Evolutionary conservation across 2,329 filamentous ascomycete genomes (phyloP).

Genomic region (Seiridium cupressi): DNA sequence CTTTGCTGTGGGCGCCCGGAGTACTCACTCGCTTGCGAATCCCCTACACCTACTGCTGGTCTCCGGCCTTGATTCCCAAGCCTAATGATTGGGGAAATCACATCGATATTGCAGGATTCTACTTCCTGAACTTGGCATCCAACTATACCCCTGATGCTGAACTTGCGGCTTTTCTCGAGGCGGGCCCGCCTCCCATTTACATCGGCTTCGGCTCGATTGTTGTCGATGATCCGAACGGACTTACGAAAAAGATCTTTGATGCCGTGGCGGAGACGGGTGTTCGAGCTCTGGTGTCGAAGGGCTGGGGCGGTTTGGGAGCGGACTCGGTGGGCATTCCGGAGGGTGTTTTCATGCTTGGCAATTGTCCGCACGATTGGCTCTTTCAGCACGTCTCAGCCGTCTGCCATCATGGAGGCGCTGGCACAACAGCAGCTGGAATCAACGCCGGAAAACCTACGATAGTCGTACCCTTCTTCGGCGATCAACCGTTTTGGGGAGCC

Average conservation of each 20-base stretch:
- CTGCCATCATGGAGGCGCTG: slow-evolving; percentile 84
- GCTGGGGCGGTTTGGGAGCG: slow-evolving; percentile 81
- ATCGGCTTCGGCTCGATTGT: slow-evolving; percentile 59
- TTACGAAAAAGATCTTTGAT: slow-evolving; percentile 45
- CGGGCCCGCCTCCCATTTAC: slow-evolving; percentile 49
- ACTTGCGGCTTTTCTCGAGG: slow-evolving; percentile 38
- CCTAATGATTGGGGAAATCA: slow-evolving; percentile 53
- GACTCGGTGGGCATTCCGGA: slow-evolving; percentile 70
- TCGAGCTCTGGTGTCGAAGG: slow-evolving; percentile 81
- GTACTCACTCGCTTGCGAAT: slow-evolving; percentile 73
- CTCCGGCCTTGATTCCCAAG: slow-evolving; percentile 46
- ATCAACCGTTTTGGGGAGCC: slow-evolving; percentile 80
- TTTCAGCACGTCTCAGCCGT: slow-evolving; percentile 80
- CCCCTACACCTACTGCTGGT: slow-evolving; percentile 90
- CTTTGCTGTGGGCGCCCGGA: slow-evolving; percentile 78
- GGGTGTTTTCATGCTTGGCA: slow-evolving; percentile 79
- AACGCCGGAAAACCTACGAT: slow-evolving; percentile 76
- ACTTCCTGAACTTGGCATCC: slow-evolving; percentile 45
- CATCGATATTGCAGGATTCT: slow-evolving; percentile 53
- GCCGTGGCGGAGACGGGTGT: slow-evolving; percentile 48
- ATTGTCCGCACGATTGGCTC: slow-evolving; percentile 85
- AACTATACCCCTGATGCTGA: slow-evolving; percentile 30
- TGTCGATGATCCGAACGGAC: slow-evolving; percentile 42
- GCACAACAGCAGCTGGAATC: slow-evolving; percentile 86
- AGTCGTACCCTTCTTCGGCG: slow-evolving; percentile 83